These are phyloP conservation scores for Viola pubescens DNA, from an alignment of 441 rosid species.

Conservation along the genomic window DNA sequence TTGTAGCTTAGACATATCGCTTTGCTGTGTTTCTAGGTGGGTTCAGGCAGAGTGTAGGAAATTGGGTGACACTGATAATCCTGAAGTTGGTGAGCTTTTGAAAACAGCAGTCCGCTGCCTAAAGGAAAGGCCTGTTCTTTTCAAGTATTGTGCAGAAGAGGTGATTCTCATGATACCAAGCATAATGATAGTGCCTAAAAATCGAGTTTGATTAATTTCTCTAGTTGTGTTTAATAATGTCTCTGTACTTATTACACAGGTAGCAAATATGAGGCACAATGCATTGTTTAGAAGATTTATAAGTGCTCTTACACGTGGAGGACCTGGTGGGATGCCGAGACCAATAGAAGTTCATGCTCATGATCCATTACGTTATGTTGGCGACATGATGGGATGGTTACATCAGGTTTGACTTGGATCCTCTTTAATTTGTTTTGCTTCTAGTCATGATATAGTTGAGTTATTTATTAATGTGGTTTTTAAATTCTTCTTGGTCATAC, in stretches of 20 bases:
- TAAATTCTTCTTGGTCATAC: constrained; percentile 11
- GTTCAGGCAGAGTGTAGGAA: constrained; percentile 97
- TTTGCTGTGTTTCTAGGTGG: constrained; percentile 57
- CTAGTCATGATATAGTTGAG: constrained; percentile 10
- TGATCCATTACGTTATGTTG: constrained; percentile 92
- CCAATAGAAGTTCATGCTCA: constrained; percentile 99
- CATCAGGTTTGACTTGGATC: constrained; percentile 63
- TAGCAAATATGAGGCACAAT: constrained; percentile 93
- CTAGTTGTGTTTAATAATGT: too few relatives aligned
- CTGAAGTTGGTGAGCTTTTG: constrained; percentile 80
- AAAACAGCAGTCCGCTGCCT: constrained; percentile 80
- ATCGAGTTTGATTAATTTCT: neutral
- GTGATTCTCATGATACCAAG: constrained; percentile 33
- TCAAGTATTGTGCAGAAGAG: constrained; percentile 99
- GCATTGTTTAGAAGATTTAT: constrained; percentile 92
- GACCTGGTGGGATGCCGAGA: constrained; percentile 94
- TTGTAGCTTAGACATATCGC: neutral
- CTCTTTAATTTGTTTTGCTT: constrained; percentile 13
- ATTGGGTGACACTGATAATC: constrained; percentile 85
- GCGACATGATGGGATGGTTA: constrained; percentile 99
- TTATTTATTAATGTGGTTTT: neutral
- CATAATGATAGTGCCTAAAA: neutral
- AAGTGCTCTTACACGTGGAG: constrained; percentile 97
- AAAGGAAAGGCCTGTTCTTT: constrained; percentile 90
- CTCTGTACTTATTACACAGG: constrained; percentile 34